Evolutionary conservation across 805 yeast species (phyloP).

Genomic region (Candida vaughaniae): DNA sequence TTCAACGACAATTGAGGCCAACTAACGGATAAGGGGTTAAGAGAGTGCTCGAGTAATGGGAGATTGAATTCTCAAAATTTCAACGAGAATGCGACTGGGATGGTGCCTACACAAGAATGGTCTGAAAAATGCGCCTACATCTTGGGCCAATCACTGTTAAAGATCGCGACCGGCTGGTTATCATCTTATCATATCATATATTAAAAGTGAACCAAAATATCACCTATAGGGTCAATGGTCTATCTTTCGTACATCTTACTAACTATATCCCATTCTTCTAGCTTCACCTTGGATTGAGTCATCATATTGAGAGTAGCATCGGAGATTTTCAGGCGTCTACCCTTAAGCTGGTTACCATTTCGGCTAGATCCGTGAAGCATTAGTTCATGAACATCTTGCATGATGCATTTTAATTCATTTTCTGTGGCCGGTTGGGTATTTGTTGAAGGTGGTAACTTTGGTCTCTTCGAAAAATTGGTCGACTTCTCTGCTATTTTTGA

Average conservation of each 20-base stretch:
- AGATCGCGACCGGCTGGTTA: too few species aligned
- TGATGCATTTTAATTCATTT: conserved; percentile 23
- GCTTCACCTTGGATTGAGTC: conserved; percentile 17
- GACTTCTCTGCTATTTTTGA: too few species aligned
- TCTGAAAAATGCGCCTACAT: not conserved
- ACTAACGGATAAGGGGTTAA: conserved; percentile 15
- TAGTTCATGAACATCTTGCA: conserved; percentile 31
- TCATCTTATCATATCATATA: too few species aligned
- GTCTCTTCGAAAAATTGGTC: too few species aligned
- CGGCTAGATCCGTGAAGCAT: conserved; percentile 17
- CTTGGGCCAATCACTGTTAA: too few species aligned
- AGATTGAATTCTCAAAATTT: conserved; percentile 1
- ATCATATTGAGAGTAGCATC: conserved; percentile 14
- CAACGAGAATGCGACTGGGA: too few species aligned
- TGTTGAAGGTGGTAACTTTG: too few species aligned
- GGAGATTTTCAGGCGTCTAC: not conserved
- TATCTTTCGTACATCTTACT: conserved; percentile 13
- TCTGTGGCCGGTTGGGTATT: too few species aligned
- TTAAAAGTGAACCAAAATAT: too few species aligned
- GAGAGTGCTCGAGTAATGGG: not conserved
- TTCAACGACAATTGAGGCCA: too few species aligned
- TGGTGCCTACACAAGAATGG: conserved; percentile 1
- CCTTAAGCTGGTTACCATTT: not conserved
- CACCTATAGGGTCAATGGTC: too few species aligned
- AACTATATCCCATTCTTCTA: conserved; percentile 17